These are phyloP conservation scores for Mortierella sp. DNA, from an alignment of 371 early-diverging fungal species.

Conservation along the genomic window DNA sequence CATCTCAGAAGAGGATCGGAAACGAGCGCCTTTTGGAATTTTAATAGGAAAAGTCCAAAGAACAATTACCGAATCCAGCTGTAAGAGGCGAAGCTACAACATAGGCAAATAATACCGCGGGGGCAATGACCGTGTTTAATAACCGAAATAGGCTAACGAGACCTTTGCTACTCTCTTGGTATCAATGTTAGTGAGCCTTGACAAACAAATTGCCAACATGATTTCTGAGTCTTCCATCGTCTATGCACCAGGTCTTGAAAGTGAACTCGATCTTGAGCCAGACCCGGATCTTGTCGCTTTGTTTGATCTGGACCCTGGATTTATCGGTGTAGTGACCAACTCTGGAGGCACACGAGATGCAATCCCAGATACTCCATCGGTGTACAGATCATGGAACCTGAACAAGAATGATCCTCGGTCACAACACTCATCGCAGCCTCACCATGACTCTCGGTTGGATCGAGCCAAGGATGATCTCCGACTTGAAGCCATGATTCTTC, in stretches of 20 bases:
- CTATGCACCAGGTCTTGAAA: constrained; percentile 35
- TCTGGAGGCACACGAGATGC: not conserved
- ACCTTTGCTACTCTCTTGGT: not conserved
- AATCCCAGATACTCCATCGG: constrained; percentile 4
- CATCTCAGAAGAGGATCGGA: too few relatives aligned
- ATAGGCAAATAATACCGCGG: too few relatives aligned
- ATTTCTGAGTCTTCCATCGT: constrained; percentile 33
- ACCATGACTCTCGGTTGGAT: not conserved
- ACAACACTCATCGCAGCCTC: too few relatives aligned
- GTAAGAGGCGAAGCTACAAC: constrained; percentile 25
- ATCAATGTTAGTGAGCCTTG: constrained; percentile 32
- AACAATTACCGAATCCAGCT: constrained; percentile 32
- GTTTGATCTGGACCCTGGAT: constrained; percentile 31
- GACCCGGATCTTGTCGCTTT: constrained; percentile 18
- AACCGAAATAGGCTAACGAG: too few relatives aligned
- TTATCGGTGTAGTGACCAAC: constrained; percentile 10
- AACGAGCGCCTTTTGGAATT: constrained; percentile 24
- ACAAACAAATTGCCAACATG: constrained; percentile 38
- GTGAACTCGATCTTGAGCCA: constrained; percentile 36
- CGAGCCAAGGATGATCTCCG: constrained; percentile 3
- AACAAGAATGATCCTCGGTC: not conserved
- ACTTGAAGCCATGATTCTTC: constrained; percentile 41
- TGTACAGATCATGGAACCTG: not conserved
- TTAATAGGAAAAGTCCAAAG: constrained; percentile 31
- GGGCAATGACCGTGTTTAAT: too few relatives aligned